Evolutionary conservation across 345 rosid genomes (phyloP), one percentile per base, ranked within the genome.

Genomic region (Populus deltoides): DNA sequence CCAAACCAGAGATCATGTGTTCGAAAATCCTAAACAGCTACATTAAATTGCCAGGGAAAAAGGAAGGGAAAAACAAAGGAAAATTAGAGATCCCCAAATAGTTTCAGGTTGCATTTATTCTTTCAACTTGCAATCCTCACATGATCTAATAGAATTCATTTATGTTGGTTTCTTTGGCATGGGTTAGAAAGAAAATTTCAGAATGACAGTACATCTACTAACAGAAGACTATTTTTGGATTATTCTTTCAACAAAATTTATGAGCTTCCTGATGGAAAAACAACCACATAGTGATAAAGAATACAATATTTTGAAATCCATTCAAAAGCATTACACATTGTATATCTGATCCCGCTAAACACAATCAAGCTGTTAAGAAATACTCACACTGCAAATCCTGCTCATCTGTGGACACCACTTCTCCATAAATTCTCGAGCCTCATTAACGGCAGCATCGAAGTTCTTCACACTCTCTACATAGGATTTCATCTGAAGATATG

Each of bases 351-450:
- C 43, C 66, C 66, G 5, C 29, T 2, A 66, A 70, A 66, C 49
- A 57, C 70, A 70, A 81, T 38, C 16, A 66, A 59, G 35, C 16
- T 10, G 24, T 36, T 31, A 29, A 73, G 33, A 49, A 71, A 47
- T 69, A 85, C 92, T 87, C 84, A 95, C 99, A 78, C 91, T 76
- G 81, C 81, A 88, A 68, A 93, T 85, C 85, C 92, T 92, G 93
- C 99, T 93, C 90, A 84, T 82, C 82, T 85, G 88, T 6, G 87
- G 89, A 69, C 88, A 88, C 92, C 97, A 91, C 55, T 81, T 90
- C 85, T 95, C 99, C 86, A 92, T 73, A 70, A 91, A 87, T 80
- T 92, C 99, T 35, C 90, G 85, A 63, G 92, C 94, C 85, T 86
- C 91, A 75, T 95, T 92, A 80, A 93, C 92, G 78, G 78, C 82